A percentile compares a stretch with the other conserved stretches of the same genome.
phyloP scores from a whole-genome alignment of 768 basidiomycete genomes.

The Serendipita sp. region DNA sequence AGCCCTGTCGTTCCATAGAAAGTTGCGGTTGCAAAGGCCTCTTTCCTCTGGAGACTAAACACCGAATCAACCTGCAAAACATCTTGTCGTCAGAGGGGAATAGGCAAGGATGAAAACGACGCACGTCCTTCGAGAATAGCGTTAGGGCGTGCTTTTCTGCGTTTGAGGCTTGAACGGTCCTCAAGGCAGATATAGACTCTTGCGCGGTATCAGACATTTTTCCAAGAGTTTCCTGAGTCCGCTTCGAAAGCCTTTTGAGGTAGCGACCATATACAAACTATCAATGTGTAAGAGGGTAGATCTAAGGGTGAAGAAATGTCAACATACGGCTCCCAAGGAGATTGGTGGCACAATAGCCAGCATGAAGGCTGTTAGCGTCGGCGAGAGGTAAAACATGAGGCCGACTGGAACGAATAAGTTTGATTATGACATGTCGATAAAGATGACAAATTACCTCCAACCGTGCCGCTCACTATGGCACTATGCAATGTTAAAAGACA shows the following conservation, averaged over 20 bases:
- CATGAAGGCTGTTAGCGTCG: constrained; percentile 81
- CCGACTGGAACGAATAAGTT: constrained; percentile 37
- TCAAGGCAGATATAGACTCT: constrained; percentile 72
- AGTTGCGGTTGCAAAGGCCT: constrained; percentile 78
- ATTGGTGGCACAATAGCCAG: constrained; percentile 80
- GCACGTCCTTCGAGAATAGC: constrained; percentile 51
- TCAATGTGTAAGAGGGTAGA: background rate
- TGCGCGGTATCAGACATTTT: constrained; percentile 90
- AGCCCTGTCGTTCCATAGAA: constrained; percentile 87
- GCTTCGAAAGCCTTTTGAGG: constrained; percentile 74
- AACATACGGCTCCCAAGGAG: constrained; percentile 61
- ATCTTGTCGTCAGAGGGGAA: background rate
- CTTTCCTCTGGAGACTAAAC: constrained; percentile 61
- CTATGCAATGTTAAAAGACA: constrained; percentile 44
- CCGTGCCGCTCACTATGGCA: constrained; percentile 83
- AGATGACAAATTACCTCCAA: constrained; percentile 44
- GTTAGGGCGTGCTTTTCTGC: constrained; percentile 59
- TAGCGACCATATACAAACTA: constrained; percentile 95
- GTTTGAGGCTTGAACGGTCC: constrained; percentile 86
- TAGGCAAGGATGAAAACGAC: constrained; percentile 10
- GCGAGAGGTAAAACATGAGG: constrained; percentile 89
- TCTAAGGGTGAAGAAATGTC: constrained; percentile 9
- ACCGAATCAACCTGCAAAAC: constrained; percentile 33
- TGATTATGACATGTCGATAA: background rate
- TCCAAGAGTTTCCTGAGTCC: constrained; percentile 87